Base-by-base conservation (phyloP, 179 eudicot genomes). In the Silene noctiflora region DNA sequence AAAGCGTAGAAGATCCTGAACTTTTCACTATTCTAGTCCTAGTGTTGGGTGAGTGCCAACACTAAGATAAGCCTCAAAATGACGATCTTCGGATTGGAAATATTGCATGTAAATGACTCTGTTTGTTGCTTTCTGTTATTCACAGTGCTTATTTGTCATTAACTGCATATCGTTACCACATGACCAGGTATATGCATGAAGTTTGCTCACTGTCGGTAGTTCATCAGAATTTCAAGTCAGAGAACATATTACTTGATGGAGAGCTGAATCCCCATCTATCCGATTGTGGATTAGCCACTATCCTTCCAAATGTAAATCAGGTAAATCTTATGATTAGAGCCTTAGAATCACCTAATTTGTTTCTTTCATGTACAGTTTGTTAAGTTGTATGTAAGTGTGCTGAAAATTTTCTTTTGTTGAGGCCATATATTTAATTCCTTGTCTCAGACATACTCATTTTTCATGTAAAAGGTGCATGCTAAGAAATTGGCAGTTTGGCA, bases 191-290 rank as follows among this genome's bases (percentile, higher is more conserved):
- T 80, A 86, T 95, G 44, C 99, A 95, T 67, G 99, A 95, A 95
- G 95, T 86, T 81, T 95, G 97, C 85, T 91, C 97, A 27, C 97
- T 97, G 4, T 93, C 97, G 3, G 89, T 93, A 31, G 84, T 93
- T 81, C 99, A 95, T 77, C 92, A 89, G 72, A 89, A 88, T 79
- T 88, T 95, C 78, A 95, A 95, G 84, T 93, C 99, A 22, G 92
- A 92, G 80, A 95, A 95, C 69, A 91, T 95, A 86, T 79, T 95
- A 79, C 91, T 95, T 35, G 99, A 95, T 79, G 81, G 75, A 17
- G 97, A 95, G 87, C 89, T 95, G 62, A 93, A 93, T 83, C 97
- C 99, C 77, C 97, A 87, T 78, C 90, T 95, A 67, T 89, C 99
- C 42, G 97, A 91, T 69, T 85, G 87, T 84, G 99, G 96, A 19